Base-by-base conservation (phyloP, 495 filamentous ascomycete species). In the Xylaria scruposa region DNA sequence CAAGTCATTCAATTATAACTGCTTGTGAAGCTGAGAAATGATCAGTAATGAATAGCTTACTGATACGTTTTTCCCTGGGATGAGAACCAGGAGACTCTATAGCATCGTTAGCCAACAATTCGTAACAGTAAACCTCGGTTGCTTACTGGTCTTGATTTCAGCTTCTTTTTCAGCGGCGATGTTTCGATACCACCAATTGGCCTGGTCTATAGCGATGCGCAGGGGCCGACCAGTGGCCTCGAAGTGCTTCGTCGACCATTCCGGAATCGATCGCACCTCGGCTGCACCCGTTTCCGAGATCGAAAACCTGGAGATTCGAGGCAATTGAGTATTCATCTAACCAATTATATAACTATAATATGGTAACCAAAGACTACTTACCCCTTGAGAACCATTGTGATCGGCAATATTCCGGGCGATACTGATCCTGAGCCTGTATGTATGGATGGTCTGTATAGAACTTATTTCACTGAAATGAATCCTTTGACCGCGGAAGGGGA, bases 151-250 rank as follows among this genome's bases (percentile, higher is more conserved):
- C 47, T 69, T 60, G 54, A 74, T 74, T 44, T 74, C 58, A 19
- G 40, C 63, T 36, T 72, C 74, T 36, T 71, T 72, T 40, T 70
- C 59, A 21, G 60, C 56, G 10, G 70, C 70, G 21, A 74, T 67
- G 38, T 76, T 76, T 12, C 63, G 65, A 47, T 49, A 76, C 75
- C 75, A 76, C 75, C 72, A 76, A 56, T 72, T 74, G 4, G 70
- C 54, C 51, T 72, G 72, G 46, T 74, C 72, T 46, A 74, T 61
- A 15, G 75, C 75, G 67, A 74, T 76, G 46, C 75, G 75, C 17
- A 74, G 56, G 21, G 72, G 75, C 53, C 70, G 72, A 19, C 68
- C 64, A 26, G 40, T 64, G 31, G 26, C 62, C 63, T 74, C 70
- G 33, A 70, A 74, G 46, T 72, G 62, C 31, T 76, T 65, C 36